Base-by-base conservation (phyloP, 2,329 filamentous ascomycete genomes). In the Aspergillus bombycis region DNA sequence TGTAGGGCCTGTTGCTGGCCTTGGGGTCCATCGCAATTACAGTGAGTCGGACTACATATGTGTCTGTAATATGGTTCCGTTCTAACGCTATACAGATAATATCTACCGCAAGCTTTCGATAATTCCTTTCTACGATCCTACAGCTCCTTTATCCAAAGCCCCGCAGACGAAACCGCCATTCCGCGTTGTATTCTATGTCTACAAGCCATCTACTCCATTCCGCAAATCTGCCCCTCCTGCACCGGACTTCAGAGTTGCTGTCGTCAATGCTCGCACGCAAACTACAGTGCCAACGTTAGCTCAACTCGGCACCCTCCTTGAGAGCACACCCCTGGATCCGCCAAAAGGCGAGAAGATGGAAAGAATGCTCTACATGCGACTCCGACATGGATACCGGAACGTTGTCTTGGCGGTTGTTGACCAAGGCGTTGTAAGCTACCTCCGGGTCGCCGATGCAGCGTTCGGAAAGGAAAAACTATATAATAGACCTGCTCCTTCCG, bases 401-500 rank as follows among this genome's bases (percentile, higher is more conserved):
- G 91, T 95, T 36, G 83, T 97, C 38, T 76, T 99, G 28, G 95
- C 94, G 0, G 86, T 98, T 2, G 93, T 97, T 38, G 95, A 98
- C 75, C 87, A 93, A 66, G 95, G 95, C 0, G 85, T 98, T 26
- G 90, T 94, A 53, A 98, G 94, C 76, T 98, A 94, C 75, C 83
- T 97, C 72, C 83, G 91, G 28, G 84, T 97, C 63, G 88, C 86
- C 1, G 93, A 98, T 80, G 89, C 88, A 12, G 89, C 89, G 0
- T 97, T 97, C 78, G 89, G 84, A 0, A 85, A 88, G 66, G 93
- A 96, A 77, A 87, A 80, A 75, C 72, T 97, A 43, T 93, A 88
- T 71, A 87, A 89, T 72, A 68, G 73, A 30, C 72, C 55, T 70
- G 69, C 53, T 61, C 65, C 70, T 12, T 66, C 65, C n/a, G 74